Conservation (phyloP, 2,329 filamentous ascomycete species). For the Rhynchosporium secalis region DNA sequence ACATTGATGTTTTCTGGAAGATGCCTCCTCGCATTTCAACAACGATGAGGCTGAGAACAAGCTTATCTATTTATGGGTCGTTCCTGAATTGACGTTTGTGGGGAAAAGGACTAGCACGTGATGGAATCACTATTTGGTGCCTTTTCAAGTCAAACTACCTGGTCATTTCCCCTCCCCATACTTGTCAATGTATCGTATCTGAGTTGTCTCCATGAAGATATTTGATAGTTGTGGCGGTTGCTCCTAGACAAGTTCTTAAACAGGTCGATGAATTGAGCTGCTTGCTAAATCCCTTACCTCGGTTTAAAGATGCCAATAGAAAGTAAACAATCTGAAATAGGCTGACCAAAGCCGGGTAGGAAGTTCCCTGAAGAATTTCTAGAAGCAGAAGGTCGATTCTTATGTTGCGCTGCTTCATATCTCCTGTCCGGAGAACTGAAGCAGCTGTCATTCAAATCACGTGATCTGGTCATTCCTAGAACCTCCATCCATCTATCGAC, state of each 20-base stretch:
- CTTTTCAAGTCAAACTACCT: too few relatives aligned
- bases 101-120: constrained; percentile 16
- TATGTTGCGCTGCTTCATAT: too few relatives aligned
- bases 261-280: background rate
- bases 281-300: background rate
- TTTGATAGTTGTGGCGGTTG: background rate
- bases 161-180: too few relatives aligned
- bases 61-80: constrained; percentile 20
- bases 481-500: too few relatives aligned
- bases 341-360: too few relatives aligned
- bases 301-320: background rate
- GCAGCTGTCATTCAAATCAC: too few relatives aligned
- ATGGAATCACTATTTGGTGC: background rate
- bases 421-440: too few relatives aligned
- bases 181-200: background rate
- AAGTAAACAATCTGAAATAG: background rate
- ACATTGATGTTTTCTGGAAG: constrained; percentile 13
- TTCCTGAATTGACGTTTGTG: constrained; percentile 18
- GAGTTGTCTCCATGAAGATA: background rate
- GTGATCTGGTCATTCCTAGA: too few relatives aligned
- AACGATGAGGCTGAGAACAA: constrained; percentile 28
- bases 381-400: too few relatives aligned
- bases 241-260: too few relatives aligned
- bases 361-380: too few relatives aligned
- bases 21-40: constrained; percentile 15